A percentile compares a stretch with the other conserved stretches of the same genome.
These are phyloP conservation scores for Tritrichomonas musculus DNA, from an alignment of 208 protist genomes.

Conservation along the genomic window DNA sequence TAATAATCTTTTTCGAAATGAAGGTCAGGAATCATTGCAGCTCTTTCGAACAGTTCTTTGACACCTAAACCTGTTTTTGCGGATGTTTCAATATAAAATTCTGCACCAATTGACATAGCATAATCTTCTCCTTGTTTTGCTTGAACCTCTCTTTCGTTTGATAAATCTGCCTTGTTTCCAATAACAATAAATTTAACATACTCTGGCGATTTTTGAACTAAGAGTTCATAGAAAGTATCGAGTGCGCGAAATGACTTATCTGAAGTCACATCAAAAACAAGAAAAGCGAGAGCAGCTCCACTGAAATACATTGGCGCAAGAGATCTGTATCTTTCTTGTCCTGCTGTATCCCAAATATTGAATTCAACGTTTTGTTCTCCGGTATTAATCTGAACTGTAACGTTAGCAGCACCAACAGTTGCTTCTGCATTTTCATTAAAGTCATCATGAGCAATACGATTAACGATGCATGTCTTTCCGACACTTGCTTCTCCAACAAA, in stretches of 20 bases:
- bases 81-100: no score
- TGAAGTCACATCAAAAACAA: neutral
- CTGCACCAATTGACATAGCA: neutral
- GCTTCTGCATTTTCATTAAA: neutral
- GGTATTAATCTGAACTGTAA: neutral
- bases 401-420: neutral
- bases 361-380: neutral
- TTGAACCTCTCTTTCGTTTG: neutral
- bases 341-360: slow-evolving; percentile 14
- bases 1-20: no score
- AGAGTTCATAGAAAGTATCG: neutral
- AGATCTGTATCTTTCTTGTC: slow-evolving; percentile 6
- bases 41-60: no score
- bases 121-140: neutral
- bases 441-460: neutral
- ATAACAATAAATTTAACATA: neutral
- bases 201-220: neutral
- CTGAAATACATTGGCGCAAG: slow-evolving; percentile 21
- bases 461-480: neutral
- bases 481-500: neutral
- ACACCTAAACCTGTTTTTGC: no score
- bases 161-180: neutral
- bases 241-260: neutral
- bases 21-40: no score
- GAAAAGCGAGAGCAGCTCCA: neutral